These are phyloP conservation scores for Amauroascus verrucosus DNA, from an alignment of 2,329 filamentous ascomycete species.

Conservation along the genomic window DNA sequence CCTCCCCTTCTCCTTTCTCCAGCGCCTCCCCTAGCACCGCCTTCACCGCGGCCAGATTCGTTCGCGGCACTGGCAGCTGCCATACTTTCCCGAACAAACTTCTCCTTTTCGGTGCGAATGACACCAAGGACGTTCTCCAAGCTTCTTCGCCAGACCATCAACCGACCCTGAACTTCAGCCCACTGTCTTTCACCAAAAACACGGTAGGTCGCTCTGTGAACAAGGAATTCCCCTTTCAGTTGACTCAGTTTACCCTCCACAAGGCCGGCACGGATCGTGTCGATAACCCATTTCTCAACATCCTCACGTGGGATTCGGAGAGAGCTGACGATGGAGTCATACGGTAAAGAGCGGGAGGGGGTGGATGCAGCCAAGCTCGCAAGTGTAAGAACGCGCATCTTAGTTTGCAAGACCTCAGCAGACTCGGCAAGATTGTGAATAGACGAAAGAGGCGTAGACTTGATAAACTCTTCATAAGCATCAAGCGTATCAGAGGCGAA, in stretches of 20 bases:
- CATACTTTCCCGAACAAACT: conserved; percentile 57
- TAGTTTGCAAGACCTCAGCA: conserved; percentile 71
- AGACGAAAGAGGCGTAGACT: conserved; percentile 40
- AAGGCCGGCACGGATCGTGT: conserved; percentile 88
- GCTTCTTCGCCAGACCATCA: conserved; percentile 85
- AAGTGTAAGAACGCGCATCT: conserved; percentile 92
- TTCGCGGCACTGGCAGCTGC: conserved; percentile 51
- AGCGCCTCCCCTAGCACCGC: conserved; percentile 21
- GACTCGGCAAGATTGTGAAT: conserved; percentile 79
- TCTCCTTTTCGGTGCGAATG: conserved; percentile 69
- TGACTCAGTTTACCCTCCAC: conserved; percentile 96
- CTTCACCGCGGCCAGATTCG: conserved; percentile 21
- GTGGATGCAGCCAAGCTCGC: conserved; percentile 77
- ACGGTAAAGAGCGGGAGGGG: conserved; percentile 77
- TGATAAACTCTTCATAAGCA: conserved; percentile 90
- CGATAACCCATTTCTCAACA: conserved; percentile 97
- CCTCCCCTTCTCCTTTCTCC: conserved; percentile 28
- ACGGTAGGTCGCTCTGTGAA: conserved; percentile 91
- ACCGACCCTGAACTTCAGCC: conserved; percentile 79
- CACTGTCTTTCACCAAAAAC: conserved; percentile 98
- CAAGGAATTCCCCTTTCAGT: conserved; percentile 82
- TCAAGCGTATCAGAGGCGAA: conserved; percentile 91
- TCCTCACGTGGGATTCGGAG: conserved; percentile 74
- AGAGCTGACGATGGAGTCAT: conserved; percentile 70
- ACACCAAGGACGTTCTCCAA: conserved; percentile 68